phyloP scores from a whole-genome alignment of 2,329 filamentous ascomycete genomes.

The Aurifilum marmelostoma region DNA sequence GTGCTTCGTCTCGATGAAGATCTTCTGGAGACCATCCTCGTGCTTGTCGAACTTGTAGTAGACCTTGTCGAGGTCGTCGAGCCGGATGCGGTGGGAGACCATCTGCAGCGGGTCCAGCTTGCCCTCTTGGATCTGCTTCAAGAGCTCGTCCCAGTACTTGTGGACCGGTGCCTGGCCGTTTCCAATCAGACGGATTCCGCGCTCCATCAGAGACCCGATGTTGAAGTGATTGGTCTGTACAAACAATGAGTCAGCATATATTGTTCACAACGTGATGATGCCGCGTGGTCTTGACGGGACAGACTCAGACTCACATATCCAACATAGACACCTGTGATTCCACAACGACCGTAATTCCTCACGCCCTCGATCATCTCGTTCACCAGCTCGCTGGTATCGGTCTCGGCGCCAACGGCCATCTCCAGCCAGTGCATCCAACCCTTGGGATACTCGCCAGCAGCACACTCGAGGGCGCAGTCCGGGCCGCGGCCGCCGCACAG shows the following conservation, averaged over 20 bases:
- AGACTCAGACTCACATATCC: conserved; percentile 56
- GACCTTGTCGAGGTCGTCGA: conserved; percentile 72
- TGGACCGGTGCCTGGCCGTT: conserved; percentile 74
- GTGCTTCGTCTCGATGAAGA: conserved; percentile 67
- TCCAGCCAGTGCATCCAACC: conserved; percentile 64
- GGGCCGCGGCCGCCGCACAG: conserved; percentile 73
- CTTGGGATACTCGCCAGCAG: conserved; percentile 64
- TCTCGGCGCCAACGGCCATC: conserved; percentile 70
- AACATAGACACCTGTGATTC: conserved; percentile 73
- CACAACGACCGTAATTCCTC: conserved; percentile 71
- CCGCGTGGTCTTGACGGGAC: no score
- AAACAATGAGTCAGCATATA: neutral
- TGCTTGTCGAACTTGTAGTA: conserved; percentile 65
- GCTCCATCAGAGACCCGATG: conserved; percentile 82
- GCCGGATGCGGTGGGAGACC: conserved; percentile 75
- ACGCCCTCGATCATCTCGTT: conserved; percentile 82
- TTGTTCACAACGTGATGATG: no score
- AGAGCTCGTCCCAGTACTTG: conserved; percentile 80
- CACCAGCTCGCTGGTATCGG: conserved; percentile 79
- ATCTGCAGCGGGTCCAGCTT: conserved; percentile 78
- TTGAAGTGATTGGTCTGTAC: conserved; percentile 77
- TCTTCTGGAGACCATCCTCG: conserved; percentile 78
- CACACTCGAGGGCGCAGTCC: conserved; percentile 73
- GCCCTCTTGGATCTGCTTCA: conserved; percentile 67
- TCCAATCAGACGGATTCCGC: conserved; percentile 77